Evolutionary conservation across 306 rosid species (phyloP).

Genomic region (Lupinus albus): DNA sequence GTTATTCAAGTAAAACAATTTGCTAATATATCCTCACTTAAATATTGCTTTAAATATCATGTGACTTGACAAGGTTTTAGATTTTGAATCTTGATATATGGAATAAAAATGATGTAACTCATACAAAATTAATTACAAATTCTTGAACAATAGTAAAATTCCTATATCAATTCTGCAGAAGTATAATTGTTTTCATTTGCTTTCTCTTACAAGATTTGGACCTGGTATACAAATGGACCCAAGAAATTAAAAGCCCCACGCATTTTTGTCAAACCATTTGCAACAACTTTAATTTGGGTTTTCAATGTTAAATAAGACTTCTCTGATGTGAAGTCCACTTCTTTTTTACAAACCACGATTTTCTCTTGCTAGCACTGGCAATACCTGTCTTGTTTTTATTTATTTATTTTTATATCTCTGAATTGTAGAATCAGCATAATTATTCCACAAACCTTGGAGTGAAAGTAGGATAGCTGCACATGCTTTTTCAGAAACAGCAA

Average conservation of each 20-base stretch:
- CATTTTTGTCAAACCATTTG: not conserved
- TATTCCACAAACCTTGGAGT: slow-evolving; percentile 43
- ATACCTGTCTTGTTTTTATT: slow-evolving; percentile 38
- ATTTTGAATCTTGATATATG: not conserved
- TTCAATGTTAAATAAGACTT: too few species aligned
- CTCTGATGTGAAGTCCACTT: too few species aligned
- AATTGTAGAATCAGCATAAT: slow-evolving; percentile 40
- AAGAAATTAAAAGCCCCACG: not conserved
- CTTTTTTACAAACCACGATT: slow-evolving; percentile 11
- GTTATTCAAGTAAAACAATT: too few species aligned
- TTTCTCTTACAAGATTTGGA: not conserved
- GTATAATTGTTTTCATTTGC: not conserved
- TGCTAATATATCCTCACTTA: not conserved
- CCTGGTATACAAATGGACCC: not conserved
- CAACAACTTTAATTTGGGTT: too few species aligned
- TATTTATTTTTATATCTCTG: slow-evolving; percentile 21
- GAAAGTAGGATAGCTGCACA: slow-evolving; percentile 47
- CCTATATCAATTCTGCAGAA: too few species aligned
- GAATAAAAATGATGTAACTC: too few species aligned
- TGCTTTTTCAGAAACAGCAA: slow-evolving; percentile 31
- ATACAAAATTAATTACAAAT: too few species aligned
- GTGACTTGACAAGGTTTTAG: not conserved
- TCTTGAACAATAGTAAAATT: too few species aligned
- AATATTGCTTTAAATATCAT: not conserved
- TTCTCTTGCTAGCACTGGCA: slow-evolving; percentile 34